A percentile compares a stretch with the other conserved stretches of the same genome.
phyloP scores from a whole-genome alignment of 192 early-diverging fungal species.

The Gamsiella multidivaricata region DNA sequence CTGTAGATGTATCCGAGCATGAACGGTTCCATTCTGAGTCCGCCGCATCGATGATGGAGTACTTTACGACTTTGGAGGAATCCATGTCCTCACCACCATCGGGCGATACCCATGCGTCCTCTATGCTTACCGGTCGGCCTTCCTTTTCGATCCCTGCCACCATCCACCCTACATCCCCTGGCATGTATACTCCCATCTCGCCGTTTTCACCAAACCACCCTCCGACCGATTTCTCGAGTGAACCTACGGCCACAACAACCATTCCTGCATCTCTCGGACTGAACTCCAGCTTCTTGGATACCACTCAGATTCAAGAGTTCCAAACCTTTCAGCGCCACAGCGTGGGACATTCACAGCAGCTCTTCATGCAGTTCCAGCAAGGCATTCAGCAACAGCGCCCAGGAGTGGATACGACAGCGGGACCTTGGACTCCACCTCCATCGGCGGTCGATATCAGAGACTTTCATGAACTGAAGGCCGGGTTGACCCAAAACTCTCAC shows the following conservation, averaged over 20 bases:
- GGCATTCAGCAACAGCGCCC: conserved; percentile 8
- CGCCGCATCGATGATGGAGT: conserved; percentile 24
- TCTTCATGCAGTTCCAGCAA: background rate
- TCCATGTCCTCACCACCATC: conserved; percentile 17
- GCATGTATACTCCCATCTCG: conserved; percentile 1
- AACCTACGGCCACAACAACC: no score
- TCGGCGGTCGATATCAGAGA: no score
- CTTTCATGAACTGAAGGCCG: no score
- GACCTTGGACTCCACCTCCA: no score
- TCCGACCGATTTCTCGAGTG: no score
- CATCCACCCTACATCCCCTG: background rate
- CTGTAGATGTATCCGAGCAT: conserved; percentile 6
- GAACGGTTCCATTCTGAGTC: conserved; percentile 13
- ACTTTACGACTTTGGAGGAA: conserved; percentile 37
- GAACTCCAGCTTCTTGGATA: conserved; percentile 25
- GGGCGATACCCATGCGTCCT: background rate
- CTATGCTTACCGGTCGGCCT: conserved; percentile 3
- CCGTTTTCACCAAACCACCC: conserved; percentile 1
- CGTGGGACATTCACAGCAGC: conserved; percentile 8
- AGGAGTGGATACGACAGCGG: no score
- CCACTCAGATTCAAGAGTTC: conserved; percentile 25
- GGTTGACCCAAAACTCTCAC: no score
- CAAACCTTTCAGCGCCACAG: conserved; percentile 23
- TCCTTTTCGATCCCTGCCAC: conserved; percentile 24
- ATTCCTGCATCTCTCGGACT: background rate